Base-by-base conservation (phyloP, 2,329 filamentous ascomycete species). In the Aspergillus clavatus region DNA sequence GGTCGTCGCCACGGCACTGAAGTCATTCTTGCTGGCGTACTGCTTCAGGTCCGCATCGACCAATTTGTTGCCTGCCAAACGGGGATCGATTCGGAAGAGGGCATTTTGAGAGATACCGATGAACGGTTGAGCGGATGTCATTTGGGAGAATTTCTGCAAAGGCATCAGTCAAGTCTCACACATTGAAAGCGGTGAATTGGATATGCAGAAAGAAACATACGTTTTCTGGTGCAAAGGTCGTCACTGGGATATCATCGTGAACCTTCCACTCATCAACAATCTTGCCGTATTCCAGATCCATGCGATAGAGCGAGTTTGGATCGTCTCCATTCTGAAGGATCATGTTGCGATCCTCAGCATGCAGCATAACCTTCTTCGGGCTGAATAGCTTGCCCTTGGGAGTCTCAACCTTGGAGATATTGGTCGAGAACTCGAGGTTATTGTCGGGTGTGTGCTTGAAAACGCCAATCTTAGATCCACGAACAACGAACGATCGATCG, bases 251-350 rank as follows among this genome's bases (percentile, higher is more conserved):
- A 63, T 97, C 88, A 51, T 98, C 91, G 62, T 98, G 91, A 11
- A 98, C 80, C 58, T 95, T 95, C 93, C 93, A 98, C 69, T 98
- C 93, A 61, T 98, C 93, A 2, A 97, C 89, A 27, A 98, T 87
- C 72, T 96, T 97, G 55, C 93, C 93, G 57, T 94, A 94, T 67
- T 98, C 91, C 36, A 98, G 77, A 70, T 98, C 93, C 93, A 98
- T 97, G 37, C 88, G 87, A 67, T 90, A 98, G 1, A 98, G 78
- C 41, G 88, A 89, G 72, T 95, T 91, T 1, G 91, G 88, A 54
- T 97, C 86, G 41, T 83, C 72, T 21, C 67, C 76, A 57, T 94
- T 90, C 66, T 96, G 90, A 46, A 96, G 70, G 49, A 96, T 87
- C 79, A 96, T 84, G 61, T 94, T 89, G 37, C 83, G 79, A 70